These are phyloP conservation scores for Saturnispora zaruensis DNA, from an alignment of 805 yeast genomes.

Conservation along the genomic window DNA sequence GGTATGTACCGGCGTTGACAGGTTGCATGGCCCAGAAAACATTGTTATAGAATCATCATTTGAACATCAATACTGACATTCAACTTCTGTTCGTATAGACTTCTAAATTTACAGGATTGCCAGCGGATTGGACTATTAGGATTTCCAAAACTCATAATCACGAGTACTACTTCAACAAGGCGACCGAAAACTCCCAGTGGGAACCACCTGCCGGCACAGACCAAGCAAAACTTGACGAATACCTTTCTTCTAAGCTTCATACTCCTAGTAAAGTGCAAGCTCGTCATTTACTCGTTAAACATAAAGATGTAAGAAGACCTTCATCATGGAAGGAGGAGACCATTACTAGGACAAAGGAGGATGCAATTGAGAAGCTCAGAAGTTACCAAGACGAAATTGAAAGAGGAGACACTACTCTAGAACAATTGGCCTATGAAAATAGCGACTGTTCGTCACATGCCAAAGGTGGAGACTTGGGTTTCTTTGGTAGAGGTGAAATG, in stretches of 20 bases:
- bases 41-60: background rate
- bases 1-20: background rate
- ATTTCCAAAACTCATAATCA: slow-evolving; percentile 72
- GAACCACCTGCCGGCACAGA: slow-evolving; percentile 85
- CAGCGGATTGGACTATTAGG: slow-evolving; percentile 75
- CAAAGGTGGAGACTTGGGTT: slow-evolving; percentile 88
- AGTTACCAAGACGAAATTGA: slow-evolving; percentile 49
- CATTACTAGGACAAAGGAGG: slow-evolving; percentile 75
- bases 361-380: slow-evolving; percentile 59
- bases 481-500: slow-evolving; percentile 85
- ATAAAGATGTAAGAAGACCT: slow-evolving; percentile 77
- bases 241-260: slow-evolving; percentile 38
- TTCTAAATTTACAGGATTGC: slow-evolving; percentile 58
- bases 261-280: slow-evolving; percentile 68
- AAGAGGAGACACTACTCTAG: slow-evolving; percentile 57
- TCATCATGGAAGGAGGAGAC: slow-evolving; percentile 76
- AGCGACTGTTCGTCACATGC: slow-evolving; percentile 84
- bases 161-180: slow-evolving; percentile 72
- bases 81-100: slow-evolving; percentile 2
- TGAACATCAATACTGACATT: background rate
- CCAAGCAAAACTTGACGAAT: slow-evolving; percentile 43
- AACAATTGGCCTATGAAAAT: slow-evolving; percentile 69
- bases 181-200: slow-evolving; percentile 75
- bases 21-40: background rate
- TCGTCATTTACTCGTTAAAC: slow-evolving; percentile 77